Conservation (phyloP, 1,284 basidiomycete species). For the Abortiporus biennis region DNA sequence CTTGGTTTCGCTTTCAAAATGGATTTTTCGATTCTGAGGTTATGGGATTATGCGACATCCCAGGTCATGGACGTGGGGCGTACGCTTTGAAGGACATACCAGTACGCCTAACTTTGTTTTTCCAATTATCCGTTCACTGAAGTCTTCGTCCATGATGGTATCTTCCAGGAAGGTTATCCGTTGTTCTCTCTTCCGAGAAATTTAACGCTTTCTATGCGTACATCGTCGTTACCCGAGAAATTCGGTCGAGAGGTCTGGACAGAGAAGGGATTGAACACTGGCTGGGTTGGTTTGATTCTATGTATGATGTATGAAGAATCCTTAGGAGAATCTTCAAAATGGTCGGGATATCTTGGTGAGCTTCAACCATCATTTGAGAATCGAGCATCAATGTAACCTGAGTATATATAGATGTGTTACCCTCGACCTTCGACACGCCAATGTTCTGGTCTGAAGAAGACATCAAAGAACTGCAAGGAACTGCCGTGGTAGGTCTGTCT, state of each 20-base stretch:
- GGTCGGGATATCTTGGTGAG: slow-evolving; percentile 68
- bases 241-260: slow-evolving; percentile 63
- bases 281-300: slow-evolving; percentile 87
- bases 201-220: slow-evolving; percentile 76
- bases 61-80: slow-evolving; percentile 63
- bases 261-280: slow-evolving; percentile 48
- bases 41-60: slow-evolving; percentile 42
- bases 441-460: slow-evolving; percentile 91
- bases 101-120: slow-evolving; percentile 37
- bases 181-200: slow-evolving; percentile 83
- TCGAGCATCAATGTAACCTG: not conserved
- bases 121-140: not conserved
- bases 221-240: slow-evolving; percentile 56
- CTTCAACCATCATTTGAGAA: slow-evolving; percentile 7
- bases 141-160: not conserved
- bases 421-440: slow-evolving; percentile 77
- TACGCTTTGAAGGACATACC: slow-evolving; percentile 68
- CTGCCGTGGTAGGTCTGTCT: slow-evolving; percentile 76
- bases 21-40: slow-evolving; percentile 10
- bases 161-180: slow-evolving; percentile 59
- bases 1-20: slow-evolving; percentile 11
- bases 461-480: slow-evolving; percentile 75
- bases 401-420: slow-evolving; percentile 56
- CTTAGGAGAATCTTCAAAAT: slow-evolving; percentile 49
- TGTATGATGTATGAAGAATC: slow-evolving; percentile 94